Conservation (phyloP, 176 grass and related monocot genomes). For the Saccharum spontaneum region DNA sequence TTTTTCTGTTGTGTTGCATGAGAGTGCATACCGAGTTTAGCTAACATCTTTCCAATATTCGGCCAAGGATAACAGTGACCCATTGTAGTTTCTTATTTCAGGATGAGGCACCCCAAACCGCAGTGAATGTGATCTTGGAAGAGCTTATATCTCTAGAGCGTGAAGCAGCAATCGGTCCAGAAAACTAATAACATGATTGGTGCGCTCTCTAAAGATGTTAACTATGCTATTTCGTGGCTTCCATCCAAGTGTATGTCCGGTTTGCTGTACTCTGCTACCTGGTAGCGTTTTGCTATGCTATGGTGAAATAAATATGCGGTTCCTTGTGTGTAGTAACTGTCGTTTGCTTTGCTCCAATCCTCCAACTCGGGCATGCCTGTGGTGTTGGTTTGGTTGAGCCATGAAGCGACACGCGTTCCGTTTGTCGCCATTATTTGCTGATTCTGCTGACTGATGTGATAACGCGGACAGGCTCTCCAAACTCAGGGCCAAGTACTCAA, state of each 20-base stretch:
- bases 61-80: neutral
- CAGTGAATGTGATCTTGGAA: constrained; percentile 37
- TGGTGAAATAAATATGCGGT: neutral
- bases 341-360: neutral
- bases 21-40: constrained; percentile 8
- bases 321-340: neutral
- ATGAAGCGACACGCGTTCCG: neutral
- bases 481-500: neutral
- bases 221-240: neutral
- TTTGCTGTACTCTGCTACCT: constrained; percentile 26
- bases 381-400: neutral
- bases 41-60: neutral
- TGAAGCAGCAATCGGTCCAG: neutral
- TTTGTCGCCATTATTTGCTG: neutral
- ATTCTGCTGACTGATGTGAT: neutral
- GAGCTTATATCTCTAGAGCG: neutral
- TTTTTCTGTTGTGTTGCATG: neutral
- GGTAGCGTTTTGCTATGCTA: neutral
- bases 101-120: constrained; percentile 51
- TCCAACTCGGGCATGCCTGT: neutral
- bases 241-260: neutral
- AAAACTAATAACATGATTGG: neutral
- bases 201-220: neutral
- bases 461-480: neutral
- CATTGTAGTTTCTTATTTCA: constrained; percentile 43